phyloP scores from a whole-genome alignment of 2,329 filamentous ascomycete species.

The Hymenoscyphus fructigenus region DNA sequence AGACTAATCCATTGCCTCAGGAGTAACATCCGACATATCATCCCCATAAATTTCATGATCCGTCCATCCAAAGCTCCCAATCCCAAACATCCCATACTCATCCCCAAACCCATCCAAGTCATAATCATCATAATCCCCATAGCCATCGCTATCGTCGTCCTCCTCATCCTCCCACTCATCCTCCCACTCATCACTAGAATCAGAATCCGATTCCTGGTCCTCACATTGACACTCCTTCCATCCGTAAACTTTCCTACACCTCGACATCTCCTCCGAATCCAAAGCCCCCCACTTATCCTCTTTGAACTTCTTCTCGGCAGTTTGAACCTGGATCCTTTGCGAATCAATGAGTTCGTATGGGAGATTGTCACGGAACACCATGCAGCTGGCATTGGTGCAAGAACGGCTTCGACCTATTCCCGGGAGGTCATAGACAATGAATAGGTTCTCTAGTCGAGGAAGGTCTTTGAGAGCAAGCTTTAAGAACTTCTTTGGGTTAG shows the following conservation, averaged over 20 bases:
- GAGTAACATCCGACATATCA: too few species aligned
- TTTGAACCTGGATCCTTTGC: neutral
- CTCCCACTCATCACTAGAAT: constrained; percentile 1
- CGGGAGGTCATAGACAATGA: constrained; percentile 5
- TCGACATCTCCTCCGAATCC: constrained; percentile 10
- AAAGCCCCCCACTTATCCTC: constrained; percentile 4
- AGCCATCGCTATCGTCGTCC: neutral
- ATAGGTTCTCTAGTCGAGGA: constrained; percentile 7
- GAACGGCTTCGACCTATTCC: neutral
- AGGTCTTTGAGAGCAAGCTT: constrained; percentile 1
- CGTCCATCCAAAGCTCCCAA: too few species aligned
- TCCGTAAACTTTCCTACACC: constrained; percentile 18
- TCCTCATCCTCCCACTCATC: constrained; percentile 9
- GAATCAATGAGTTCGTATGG: constrained; percentile 11
- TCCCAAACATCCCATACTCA: too few species aligned
- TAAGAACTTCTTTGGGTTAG: neutral
- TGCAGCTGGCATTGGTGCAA: neutral
- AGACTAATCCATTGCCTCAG: too few species aligned
- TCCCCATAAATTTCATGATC: too few species aligned
- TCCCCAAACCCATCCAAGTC: neutral
- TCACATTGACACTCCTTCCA: constrained; percentile 21
- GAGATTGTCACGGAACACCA: constrained; percentile 13
- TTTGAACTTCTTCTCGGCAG: neutral
- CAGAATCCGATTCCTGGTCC: neutral
- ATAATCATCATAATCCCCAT: neutral